Evolutionary conservation across 169 alveolate genomes (phyloP).

Genomic region (Cryptosporidium felis): DNA sequence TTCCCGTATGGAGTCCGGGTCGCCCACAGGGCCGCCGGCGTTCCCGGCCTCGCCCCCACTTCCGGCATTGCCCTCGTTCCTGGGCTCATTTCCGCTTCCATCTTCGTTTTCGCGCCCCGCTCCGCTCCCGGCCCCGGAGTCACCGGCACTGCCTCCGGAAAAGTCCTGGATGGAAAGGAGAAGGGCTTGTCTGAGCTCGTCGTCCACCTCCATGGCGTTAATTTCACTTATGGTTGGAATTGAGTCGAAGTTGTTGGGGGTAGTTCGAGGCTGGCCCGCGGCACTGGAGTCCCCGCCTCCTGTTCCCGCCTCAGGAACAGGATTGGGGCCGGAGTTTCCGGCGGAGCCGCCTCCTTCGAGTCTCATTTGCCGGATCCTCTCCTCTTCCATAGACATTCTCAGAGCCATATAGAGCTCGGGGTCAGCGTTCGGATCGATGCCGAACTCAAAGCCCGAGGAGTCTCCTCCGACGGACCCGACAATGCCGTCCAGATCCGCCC

Average conservation of each 20-base stretch:
- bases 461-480: conserved; percentile 77
- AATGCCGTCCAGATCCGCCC: conserved; percentile 69
- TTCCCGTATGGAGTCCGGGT: conserved; percentile 4
- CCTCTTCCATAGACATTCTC: conserved; percentile 78
- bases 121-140: too few species aligned
- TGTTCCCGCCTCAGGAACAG: too few species aligned
- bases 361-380: conserved; percentile 39
- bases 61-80: neutral
- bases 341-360: conserved; percentile 1
- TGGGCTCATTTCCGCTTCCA: neutral
- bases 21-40: neutral
- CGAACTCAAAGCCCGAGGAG: conserved; percentile 74
- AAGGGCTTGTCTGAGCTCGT: conserved; percentile 73
- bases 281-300: neutral
- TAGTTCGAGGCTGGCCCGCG: neutral
- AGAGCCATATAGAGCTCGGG: conserved; percentile 90
- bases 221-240: conserved; percentile 59
- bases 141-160: neutral
- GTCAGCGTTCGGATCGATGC: conserved; percentile 89
- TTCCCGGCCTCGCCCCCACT: neutral
- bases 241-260: neutral
- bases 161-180: conserved; percentile 70
- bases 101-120: too few species aligned
- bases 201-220: conserved; percentile 72
- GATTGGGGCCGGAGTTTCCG: too few species aligned